These are phyloP conservation scores for Hypoxylon sp. DNA, from an alignment of 2,329 filamentous ascomycete genomes.

Conservation along the genomic window DNA sequence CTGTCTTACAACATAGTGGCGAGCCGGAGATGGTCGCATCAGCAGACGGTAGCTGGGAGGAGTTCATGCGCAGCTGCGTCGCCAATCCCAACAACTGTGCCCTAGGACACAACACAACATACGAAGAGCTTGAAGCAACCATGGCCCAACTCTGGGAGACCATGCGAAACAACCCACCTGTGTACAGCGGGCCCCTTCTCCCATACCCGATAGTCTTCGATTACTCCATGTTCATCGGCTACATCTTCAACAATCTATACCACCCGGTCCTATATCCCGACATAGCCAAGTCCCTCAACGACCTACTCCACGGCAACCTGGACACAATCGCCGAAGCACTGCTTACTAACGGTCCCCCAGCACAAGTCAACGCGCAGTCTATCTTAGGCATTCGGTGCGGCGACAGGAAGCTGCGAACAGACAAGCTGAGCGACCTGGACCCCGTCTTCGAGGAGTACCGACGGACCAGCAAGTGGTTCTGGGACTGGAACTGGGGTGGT, in stretches of 20 bases:
- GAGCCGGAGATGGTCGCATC: slow-evolving; percentile 38
- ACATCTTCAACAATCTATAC: slow-evolving; percentile 46
- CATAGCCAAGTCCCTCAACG: slow-evolving; percentile 36
- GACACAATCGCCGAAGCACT: slow-evolving; percentile 1
- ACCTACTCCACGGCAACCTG: slow-evolving; percentile 36
- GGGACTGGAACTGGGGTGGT: slow-evolving; percentile 34
- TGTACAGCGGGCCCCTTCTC: slow-evolving; percentile 30
- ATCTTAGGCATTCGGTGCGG: slow-evolving; percentile 56
- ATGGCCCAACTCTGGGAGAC: slow-evolving; percentile 48
- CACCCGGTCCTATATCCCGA: slow-evolving; percentile 32
- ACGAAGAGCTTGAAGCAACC: slow-evolving; percentile 60
- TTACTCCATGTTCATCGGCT: slow-evolving; percentile 45
- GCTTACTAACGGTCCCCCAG: neutral
- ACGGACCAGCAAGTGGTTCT: slow-evolving; percentile 48
- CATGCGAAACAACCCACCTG: slow-evolving; percentile 51
- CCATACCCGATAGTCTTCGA: slow-evolving; percentile 44
- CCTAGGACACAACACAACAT: slow-evolving; percentile 52
- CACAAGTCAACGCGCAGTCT: slow-evolving; percentile 30
- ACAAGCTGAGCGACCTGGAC: slow-evolving; percentile 49
- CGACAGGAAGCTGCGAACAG: slow-evolving; percentile 52
- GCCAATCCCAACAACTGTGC: slow-evolving; percentile 49
- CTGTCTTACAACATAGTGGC: slow-evolving; percentile 26
- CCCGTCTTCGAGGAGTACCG: slow-evolving; percentile 46
- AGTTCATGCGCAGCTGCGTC: slow-evolving; percentile 49
- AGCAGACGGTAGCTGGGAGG: slow-evolving; percentile 24